Conservation (phyloP, 2,329 filamentous ascomycete genomes). For the Fusarium mundagurra region DNA sequence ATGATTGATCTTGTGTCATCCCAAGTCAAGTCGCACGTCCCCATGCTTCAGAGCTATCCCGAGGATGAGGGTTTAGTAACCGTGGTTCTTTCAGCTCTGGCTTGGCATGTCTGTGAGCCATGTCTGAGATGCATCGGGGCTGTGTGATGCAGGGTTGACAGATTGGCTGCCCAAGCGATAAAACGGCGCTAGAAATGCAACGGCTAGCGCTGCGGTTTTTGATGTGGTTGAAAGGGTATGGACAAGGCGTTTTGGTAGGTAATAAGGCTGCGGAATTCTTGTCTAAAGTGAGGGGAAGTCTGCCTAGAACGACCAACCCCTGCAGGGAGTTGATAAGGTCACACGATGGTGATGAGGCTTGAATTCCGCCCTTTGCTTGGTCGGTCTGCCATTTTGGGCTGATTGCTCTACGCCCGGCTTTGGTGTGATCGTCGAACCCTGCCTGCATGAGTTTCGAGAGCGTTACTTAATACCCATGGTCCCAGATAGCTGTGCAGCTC, state of each 20-base stretch:
- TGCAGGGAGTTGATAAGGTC: constrained; percentile 10
- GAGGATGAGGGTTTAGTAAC: background rate
- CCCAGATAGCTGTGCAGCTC: constrained; percentile 16
- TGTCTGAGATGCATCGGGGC: constrained; percentile 26
- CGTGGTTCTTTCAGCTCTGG: constrained; percentile 34
- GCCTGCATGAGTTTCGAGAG: constrained; percentile 5
- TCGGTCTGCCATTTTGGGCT: constrained; percentile 1
- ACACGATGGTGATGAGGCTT: constrained; percentile 32
- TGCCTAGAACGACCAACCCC: constrained; percentile 10
- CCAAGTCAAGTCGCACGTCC: background rate
- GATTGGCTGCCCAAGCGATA: constrained; percentile 18
- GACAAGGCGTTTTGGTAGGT: constrained; percentile 35
- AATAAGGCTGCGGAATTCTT: constrained; percentile 21
- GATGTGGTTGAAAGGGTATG: constrained; percentile 14
- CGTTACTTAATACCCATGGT: constrained; percentile 40
- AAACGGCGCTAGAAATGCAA: constrained; percentile 30
- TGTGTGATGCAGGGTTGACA: constrained; percentile 36
- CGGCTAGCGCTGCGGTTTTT: constrained; percentile 6
- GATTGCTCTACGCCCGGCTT: constrained; percentile 35
- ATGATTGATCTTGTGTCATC: constrained; percentile 12
- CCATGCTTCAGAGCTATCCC: constrained; percentile 10
- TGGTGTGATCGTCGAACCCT: constrained; percentile 26
- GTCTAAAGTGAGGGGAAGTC: constrained; percentile 18
- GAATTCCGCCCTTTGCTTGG: constrained; percentile 3
- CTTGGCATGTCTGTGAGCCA: constrained; percentile 21